Evolutionary conservation across 768 basidiomycete genomes (phyloP), one percentile per base, ranked within the genome.

Genomic region (Steccherinum ochraceum): DNA sequence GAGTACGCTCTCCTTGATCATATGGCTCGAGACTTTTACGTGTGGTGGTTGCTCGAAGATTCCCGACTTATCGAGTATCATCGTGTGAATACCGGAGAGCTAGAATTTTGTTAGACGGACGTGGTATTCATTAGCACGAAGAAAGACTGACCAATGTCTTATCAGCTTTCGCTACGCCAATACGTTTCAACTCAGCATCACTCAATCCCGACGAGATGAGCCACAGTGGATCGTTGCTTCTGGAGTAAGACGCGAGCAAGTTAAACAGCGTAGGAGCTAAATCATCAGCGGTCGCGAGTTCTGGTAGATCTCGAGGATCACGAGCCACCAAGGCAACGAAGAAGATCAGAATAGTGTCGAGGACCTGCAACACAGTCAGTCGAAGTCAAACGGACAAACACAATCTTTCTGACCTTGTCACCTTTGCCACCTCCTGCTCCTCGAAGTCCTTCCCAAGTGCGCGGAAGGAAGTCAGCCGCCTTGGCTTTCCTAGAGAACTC

Each of bases 401-500:
- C 41, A n/a, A 39, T 43, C n/a, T 7, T 43, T 73, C 68, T 59
- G 66, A 72, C 78, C 59, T 85, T 88, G 55, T 86, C 81, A 4
- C 74, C 77, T 39, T 67, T 67, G 1, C 83, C 83, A 13, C 75
- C 84, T 2, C 81, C 82, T 2, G 83, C 79, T 5, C 67, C 70
- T 40, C 72, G 60, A 30, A 91, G 70, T 11, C 80, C 72, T 48
- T 84, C 79, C 86, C 87, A 93, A 2, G 85, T 81, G 35, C 75
- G 77, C 12, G 69, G 65, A 23, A 83, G 73, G 52, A 90, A 88
- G 59, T 91, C 89, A 0, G 87, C 79, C 0, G 84, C 80, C 56
- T 83, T 87, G 2, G 88, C 87, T 57, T 85, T 85, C 3, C 89
- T 80, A n/a, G 79, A 72, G 59, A 92, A 93, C 11, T 89, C 86